Conservation (phyloP, 495 filamentous ascomycete genomes). For the Xylaria bambusicola region DNA sequence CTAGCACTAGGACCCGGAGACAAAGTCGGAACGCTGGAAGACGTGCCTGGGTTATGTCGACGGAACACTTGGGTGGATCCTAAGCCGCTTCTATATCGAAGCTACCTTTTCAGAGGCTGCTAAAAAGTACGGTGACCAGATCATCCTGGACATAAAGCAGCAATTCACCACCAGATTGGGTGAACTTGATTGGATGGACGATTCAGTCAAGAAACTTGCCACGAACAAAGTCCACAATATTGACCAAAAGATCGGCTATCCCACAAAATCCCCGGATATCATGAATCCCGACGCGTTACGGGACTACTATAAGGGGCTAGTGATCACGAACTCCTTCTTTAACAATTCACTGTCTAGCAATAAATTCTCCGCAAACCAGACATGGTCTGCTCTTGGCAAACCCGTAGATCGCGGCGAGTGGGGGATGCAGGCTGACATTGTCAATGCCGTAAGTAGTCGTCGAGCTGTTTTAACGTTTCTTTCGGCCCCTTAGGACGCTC, state of each 20-base stretch:
- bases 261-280: slow-evolving; percentile 65
- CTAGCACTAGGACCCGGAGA: slow-evolving; percentile 53
- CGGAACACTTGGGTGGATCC: slow-evolving; percentile 55
- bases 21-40: slow-evolving; percentile 67
- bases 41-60: slow-evolving; percentile 64
- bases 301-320: slow-evolving; percentile 58
- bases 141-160: slow-evolving; percentile 69
- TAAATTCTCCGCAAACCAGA: slow-evolving; percentile 46
- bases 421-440: slow-evolving; percentile 61
- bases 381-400: slow-evolving; percentile 61
- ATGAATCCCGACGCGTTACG: slow-evolving; percentile 58
- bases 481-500: neutral
- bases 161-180: slow-evolving; percentile 63
- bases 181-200: slow-evolving; percentile 67
- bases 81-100: slow-evolving; percentile 69
- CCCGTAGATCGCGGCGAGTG: slow-evolving; percentile 64
- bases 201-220: slow-evolving; percentile 61
- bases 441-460: slow-evolving; percentile 29
- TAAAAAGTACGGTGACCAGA: slow-evolving; percentile 66
- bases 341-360: slow-evolving; percentile 58
- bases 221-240: slow-evolving; percentile 72
- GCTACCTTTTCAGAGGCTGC: slow-evolving; percentile 64
- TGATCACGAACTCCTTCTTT: slow-evolving; percentile 60
- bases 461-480: too few species aligned
- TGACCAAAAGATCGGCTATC: slow-evolving; percentile 73